A percentile compares a stretch with the other conserved stretches of the same genome.
These are phyloP conservation scores for Penicillium turbatum DNA, from an alignment of 495 filamentous ascomycete genomes.

Conservation along the genomic window DNA sequence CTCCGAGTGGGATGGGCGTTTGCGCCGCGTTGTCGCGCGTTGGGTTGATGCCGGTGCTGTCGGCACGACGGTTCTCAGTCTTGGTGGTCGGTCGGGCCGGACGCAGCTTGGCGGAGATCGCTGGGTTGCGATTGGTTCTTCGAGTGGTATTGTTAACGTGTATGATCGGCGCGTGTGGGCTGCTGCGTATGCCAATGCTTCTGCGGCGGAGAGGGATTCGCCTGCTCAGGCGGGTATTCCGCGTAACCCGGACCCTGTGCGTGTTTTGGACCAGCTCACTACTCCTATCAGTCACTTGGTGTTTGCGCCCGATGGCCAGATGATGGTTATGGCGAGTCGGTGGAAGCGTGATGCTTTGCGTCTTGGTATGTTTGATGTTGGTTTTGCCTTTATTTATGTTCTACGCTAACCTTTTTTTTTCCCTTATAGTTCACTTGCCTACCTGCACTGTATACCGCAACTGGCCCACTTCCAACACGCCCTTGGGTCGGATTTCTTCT, in stretches of 20 bases:
- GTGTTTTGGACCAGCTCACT: constrained; percentile 76
- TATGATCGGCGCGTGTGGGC: constrained; percentile 75
- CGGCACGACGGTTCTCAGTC: constrained; percentile 72
- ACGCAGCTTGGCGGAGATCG: constrained; percentile 69
- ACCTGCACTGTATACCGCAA: constrained; percentile 91
- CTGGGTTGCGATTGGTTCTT: constrained; percentile 83
- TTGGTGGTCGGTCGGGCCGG: constrained; percentile 62
- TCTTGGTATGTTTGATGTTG: constrained; percentile 45
- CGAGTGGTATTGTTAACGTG: constrained; percentile 82
- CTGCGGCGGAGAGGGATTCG: constrained; percentile 26
- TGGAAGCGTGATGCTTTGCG: constrained; percentile 85
- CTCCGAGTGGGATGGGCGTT: constrained; percentile 76
- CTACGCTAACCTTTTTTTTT: constrained; percentile 13
- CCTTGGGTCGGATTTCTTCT: constrained; percentile 76
- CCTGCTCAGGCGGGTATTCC: constrained; percentile 49
- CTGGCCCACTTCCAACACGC: constrained; percentile 90
- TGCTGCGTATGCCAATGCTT: constrained; percentile 26
- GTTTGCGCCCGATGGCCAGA: constrained; percentile 84
- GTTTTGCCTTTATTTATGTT: background rate
- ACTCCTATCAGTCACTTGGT: constrained; percentile 71
- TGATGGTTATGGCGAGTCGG: constrained; percentile 76
- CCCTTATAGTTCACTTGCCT: constrained; percentile 69
- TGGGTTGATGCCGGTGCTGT: constrained; percentile 92
- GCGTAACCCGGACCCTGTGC: constrained; percentile 62
- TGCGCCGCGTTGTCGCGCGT: constrained; percentile 62